Evolutionary conservation across 2,329 filamentous ascomycete genomes (phyloP).

Genomic region (Neoarthrinium moseri): DNA sequence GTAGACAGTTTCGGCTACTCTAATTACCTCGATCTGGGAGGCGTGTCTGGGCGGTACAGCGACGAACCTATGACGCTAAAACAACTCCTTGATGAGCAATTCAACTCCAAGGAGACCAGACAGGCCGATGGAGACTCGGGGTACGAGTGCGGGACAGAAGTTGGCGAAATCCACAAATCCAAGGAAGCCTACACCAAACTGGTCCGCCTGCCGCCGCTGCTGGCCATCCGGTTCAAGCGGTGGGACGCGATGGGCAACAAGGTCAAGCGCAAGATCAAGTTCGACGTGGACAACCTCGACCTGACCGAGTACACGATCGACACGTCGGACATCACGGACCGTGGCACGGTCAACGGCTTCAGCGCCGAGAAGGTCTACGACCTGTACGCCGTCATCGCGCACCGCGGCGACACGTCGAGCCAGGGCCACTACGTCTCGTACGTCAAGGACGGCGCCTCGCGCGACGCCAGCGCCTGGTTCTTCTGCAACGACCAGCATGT

Average conservation of each 20-base stretch:
- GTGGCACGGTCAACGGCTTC: constrained; percentile 39
- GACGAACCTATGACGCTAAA: not conserved
- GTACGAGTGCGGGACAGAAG: constrained; percentile 3
- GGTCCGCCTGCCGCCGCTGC: constrained; percentile 74
- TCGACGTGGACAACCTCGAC: constrained; percentile 71
- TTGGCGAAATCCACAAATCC: constrained; percentile 4
- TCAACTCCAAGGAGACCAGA: not conserved
- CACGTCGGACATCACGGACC: not conserved
- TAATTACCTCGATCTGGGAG: constrained; percentile 2
- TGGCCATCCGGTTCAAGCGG: constrained; percentile 64
- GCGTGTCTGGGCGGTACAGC: not conserved
- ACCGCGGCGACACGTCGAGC: constrained; percentile 65
- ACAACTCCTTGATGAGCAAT: constrained; percentile 4
- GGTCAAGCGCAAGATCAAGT: constrained; percentile 69
- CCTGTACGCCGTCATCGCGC: constrained; percentile 80
- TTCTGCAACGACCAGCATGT: constrained; percentile 43
- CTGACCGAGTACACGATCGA: constrained; percentile 37
- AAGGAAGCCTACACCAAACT: constrained; percentile 31
- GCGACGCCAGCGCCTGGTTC: constrained; percentile 44
- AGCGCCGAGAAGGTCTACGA: constrained; percentile 70
- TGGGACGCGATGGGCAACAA: constrained; percentile 50
- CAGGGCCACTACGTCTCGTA: constrained; percentile 80
- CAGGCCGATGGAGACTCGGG: not conserved
- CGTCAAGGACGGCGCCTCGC: constrained; percentile 48
- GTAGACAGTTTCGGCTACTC: constrained; percentile 1